A percentile compares a stretch with the other conserved stretches of the same genome.
Conservation (phyloP, 352 stramenopile species). For the Phytophthora cryptogea region DNA sequence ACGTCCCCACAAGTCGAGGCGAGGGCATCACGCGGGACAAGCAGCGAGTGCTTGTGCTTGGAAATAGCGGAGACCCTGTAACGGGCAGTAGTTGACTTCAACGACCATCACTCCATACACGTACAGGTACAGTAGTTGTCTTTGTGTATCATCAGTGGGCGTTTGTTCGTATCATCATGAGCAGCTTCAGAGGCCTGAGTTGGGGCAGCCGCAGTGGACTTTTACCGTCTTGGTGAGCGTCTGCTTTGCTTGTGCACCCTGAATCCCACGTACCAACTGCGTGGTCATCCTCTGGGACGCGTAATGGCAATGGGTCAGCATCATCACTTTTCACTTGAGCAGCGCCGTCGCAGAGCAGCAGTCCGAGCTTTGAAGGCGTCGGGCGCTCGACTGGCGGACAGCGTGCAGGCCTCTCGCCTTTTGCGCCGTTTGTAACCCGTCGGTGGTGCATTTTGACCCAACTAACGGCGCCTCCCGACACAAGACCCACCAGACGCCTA, state of each 20-base stretch:
- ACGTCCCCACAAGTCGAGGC: not conserved
- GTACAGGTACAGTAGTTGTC: no score
- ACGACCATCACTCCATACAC: conserved; percentile 24
- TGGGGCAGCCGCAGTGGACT: no score
- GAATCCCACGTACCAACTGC: conserved; percentile 3
- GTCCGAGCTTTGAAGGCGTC: no score
- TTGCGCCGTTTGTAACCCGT: not conserved
- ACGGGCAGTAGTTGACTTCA: conserved; percentile 12
- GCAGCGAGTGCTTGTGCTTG: not conserved
- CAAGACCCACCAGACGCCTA: conserved; percentile 7
- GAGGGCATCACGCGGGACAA: conserved; percentile 9
- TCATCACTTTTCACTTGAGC: no score
- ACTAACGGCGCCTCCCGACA: conserved; percentile 21
- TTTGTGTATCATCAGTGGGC: no score
- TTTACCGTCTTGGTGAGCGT: conserved; percentile 7
- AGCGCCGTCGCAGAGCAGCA: no score
- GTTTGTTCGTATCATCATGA: no score
- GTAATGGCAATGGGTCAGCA: no score
- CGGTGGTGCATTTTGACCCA: conserved; percentile 25
- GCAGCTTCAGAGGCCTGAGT: no score
- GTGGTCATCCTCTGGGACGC: not conserved
- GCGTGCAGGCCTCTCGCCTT: conserved; percentile 3
- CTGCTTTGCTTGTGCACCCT: conserved; percentile 2
- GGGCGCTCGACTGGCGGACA: not conserved
- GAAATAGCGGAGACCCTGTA: not conserved